Evolutionary conservation across 2,329 filamentous ascomycete species (phyloP).

Genomic region (Arthrobotrys sphaeroides): DNA sequence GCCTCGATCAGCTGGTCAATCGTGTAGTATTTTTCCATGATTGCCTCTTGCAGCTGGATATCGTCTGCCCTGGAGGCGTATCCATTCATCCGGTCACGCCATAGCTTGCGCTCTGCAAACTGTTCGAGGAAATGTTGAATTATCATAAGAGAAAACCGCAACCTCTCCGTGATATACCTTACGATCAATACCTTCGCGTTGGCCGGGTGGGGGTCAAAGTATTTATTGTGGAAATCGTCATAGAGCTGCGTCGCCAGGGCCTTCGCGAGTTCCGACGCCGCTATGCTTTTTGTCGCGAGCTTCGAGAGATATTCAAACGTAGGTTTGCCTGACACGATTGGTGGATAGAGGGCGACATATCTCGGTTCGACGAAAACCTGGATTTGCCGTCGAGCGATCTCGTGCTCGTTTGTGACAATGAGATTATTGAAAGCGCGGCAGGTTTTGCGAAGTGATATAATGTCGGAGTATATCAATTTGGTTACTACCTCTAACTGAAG

Average conservation of each 20-base stretch:
- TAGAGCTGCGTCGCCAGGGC: constrained; percentile 43
- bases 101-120: constrained; percentile 44
- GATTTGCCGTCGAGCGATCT: constrained; percentile 40
- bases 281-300: constrained; percentile 51
- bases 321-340: constrained; percentile 16
- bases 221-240: constrained; percentile 49
- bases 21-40: constrained; percentile 52
- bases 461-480: constrained; percentile 51
- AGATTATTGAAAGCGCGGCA: constrained; percentile 36
- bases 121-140: constrained; percentile 51
- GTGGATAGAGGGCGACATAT: constrained; percentile 47
- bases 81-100: constrained; percentile 36
- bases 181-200: constrained; percentile 34
- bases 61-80: constrained; percentile 39
- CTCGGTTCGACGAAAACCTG: constrained; percentile 33
- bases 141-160: constrained; percentile 48
- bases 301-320: constrained; percentile 45
- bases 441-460: constrained; percentile 43
- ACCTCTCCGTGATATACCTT: constrained; percentile 46
- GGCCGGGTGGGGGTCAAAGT: constrained; percentile 37
- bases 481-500: constrained; percentile 43
- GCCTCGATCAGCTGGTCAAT: constrained; percentile 48
- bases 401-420: constrained; percentile 39
- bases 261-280: constrained; percentile 39
- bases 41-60: constrained; percentile 46